Percentiles rank a stretch among this genome's conserved stretches.
These are phyloP conservation scores for Xeromyces bisporus DNA, from an alignment of 495 filamentous ascomycete genomes.

Conservation along the genomic window DNA sequence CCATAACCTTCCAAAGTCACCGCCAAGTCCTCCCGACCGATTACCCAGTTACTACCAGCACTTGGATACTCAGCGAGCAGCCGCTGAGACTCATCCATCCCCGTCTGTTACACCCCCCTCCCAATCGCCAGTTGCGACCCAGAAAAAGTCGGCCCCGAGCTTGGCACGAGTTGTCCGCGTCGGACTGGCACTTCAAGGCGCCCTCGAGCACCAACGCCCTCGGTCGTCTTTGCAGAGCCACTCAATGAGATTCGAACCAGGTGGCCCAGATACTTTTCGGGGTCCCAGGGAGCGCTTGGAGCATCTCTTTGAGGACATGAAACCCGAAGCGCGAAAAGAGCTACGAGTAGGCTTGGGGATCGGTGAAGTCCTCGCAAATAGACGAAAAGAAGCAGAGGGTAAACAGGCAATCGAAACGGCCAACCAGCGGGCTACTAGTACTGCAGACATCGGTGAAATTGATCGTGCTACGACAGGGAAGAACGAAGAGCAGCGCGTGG, in stretches of 20 bases:
- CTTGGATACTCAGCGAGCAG: slow-evolving; percentile 6
- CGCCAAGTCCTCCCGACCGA: background rate
- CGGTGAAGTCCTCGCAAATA: slow-evolving; percentile 32
- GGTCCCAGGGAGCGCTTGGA: slow-evolving; percentile 20
- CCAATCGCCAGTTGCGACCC: background rate
- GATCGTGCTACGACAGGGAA: slow-evolving; percentile 2
- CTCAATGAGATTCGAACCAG: slow-evolving; percentile 4
- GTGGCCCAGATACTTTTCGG: slow-evolving; percentile 1
- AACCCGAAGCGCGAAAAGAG: slow-evolving; percentile 24
- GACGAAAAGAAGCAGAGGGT: slow-evolving; percentile 7
- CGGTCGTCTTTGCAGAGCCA: slow-evolving; percentile 1
- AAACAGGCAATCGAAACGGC: slow-evolving; percentile 4
- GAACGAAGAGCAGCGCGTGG: background rate
- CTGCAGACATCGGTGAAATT: slow-evolving; percentile 2
- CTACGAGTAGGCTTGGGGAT: slow-evolving; percentile 29
- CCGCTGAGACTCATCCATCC: background rate
- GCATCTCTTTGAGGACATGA: slow-evolving; percentile 28
- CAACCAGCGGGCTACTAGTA: slow-evolving; percentile 4
- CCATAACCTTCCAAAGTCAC: background rate
- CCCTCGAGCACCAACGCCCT: slow-evolving; percentile 14
- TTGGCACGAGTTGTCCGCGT: slow-evolving; percentile 27
- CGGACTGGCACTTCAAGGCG: slow-evolving; percentile 30
- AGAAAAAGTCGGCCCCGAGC: slow-evolving; percentile 11
- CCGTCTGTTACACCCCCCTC: background rate
- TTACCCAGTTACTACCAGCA: slow-evolving; percentile 1